A percentile compares a stretch with the other conserved stretches of the same genome.
phyloP scores from a whole-genome alignment of 2,329 filamentous ascomycete species.

The Fusarium sp. region DNA sequence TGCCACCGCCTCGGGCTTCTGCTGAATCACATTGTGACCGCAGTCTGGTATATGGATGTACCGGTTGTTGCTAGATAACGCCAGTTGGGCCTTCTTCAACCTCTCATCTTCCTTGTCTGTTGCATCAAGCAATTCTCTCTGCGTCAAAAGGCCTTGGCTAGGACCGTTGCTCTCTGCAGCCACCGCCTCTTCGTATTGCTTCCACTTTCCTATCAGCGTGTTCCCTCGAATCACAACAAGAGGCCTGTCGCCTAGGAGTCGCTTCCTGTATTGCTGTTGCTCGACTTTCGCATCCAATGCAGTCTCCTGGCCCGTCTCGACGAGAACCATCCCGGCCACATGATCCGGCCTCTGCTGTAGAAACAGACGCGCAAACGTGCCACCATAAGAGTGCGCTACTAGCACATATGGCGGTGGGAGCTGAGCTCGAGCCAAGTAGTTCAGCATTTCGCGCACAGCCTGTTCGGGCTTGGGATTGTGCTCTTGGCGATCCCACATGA shows the following conservation, averaged over 20 bases:
- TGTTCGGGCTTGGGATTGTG: conserved; percentile 10
- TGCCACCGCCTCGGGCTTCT: conserved; percentile 34
- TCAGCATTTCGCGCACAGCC: background rate
- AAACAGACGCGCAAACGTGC: conserved; percentile 37
- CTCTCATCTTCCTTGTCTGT: conserved; percentile 40
- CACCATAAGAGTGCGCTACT: conserved; percentile 42
- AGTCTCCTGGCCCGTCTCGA: conserved; percentile 44
- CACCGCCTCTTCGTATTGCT: conserved; percentile 29
- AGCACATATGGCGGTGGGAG: conserved; percentile 18
- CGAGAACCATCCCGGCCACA: conserved; percentile 42
- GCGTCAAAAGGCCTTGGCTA: conserved; percentile 12
- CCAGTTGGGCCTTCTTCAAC: conserved; percentile 38
- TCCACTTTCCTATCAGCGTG: conserved; percentile 35
- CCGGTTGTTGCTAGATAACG: conserved; percentile 27
- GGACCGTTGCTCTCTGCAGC: conserved; percentile 7
- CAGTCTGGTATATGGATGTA: conserved; percentile 43
- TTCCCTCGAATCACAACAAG: conserved; percentile 41
- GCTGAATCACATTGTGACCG: conserved; percentile 34
- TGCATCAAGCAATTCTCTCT: conserved; percentile 32
- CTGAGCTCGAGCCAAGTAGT: background rate
- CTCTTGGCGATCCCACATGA: conserved; percentile 34
- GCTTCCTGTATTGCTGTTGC: conserved; percentile 30
- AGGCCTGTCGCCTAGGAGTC: conserved; percentile 31
- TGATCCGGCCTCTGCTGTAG: conserved; percentile 27
- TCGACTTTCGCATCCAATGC: conserved; percentile 25